phyloP scores from a whole-genome alignment of 2,329 filamentous ascomycete species.

The Scorias spongiosa region DNA sequence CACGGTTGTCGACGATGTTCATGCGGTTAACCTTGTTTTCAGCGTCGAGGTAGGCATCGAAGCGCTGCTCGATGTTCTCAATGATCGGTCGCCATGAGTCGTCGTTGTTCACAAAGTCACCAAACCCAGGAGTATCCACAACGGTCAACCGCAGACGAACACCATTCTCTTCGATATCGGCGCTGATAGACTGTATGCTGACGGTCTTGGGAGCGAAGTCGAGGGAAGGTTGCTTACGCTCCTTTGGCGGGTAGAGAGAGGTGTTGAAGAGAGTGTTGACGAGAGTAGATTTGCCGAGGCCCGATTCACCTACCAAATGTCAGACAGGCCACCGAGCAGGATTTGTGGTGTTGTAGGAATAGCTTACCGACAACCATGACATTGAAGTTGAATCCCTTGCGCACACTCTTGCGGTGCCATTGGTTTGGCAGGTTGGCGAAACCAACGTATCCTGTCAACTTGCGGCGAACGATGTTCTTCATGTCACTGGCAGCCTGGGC shows the following conservation, averaged over 20 bases:
- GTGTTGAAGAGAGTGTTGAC: constrained; percentile 99
- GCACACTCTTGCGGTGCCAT: constrained; percentile 99
- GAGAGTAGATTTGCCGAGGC: constrained; percentile 94
- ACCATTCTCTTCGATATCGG: constrained; percentile 85
- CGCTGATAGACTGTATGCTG: constrained; percentile 39
- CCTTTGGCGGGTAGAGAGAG: constrained; percentile 93
- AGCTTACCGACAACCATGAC: constrained; percentile 98
- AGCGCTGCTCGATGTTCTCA: constrained; percentile 98
- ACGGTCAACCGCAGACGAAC: constrained; percentile 92
- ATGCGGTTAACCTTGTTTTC: constrained; percentile 99
- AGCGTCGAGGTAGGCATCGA: constrained; percentile 93
- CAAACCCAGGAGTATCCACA: constrained; percentile 94
- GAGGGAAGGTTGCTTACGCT: constrained; percentile 91
- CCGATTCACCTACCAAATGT: constrained; percentile 68
- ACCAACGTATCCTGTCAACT: constrained; percentile 95
- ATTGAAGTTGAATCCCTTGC: constrained; percentile 99
- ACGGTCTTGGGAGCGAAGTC: constrained; percentile 89
- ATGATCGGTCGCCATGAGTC: constrained; percentile 98
- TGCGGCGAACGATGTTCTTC: constrained; percentile 94
- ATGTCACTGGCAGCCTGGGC: constrained; percentile 38
- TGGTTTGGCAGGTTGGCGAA: constrained; percentile 98
- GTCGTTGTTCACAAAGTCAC: constrained; percentile 99
- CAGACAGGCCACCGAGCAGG: background rate
- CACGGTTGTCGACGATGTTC: constrained; percentile 99
- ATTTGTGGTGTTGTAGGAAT: background rate